Evolutionary conservation across 129 eudicot genomes (phyloP).

Genomic region (Helianthus annuus): HanXRQr2.0-SUNRISE NC_035449.2:37329237-37329736

Average conservation of each 20-base stretch:
- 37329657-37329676: conserved; percentile 82
- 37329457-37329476: conserved; percentile 98
- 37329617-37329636: neutral
- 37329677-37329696: conserved; percentile 62
- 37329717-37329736: conserved; percentile 92
- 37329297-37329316: conserved; percentile 82
- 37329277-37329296: conserved; percentile 89
- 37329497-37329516: conserved; percentile 80
- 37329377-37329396: conserved; percentile 62
- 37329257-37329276: conserved; percentile 79
- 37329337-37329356: conserved; percentile 96
- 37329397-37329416: conserved; percentile 86
- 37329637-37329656: conserved; percentile 12
- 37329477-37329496: conserved; percentile 92
- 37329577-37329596: neutral
- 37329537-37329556: conserved; percentile 60
- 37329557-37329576: conserved; percentile 45
- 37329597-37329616: neutral
- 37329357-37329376: conserved; percentile 81
- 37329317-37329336: conserved; percentile 78
- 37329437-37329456: conserved; percentile 80
- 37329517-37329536: conserved; percentile 80
- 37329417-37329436: conserved; percentile 85
- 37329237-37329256: conserved; percentile 92
- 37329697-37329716: conserved; percentile 81